Conservation (phyloP, 1,284 basidiomycete genomes). For the Trametes sp. region DNA sequence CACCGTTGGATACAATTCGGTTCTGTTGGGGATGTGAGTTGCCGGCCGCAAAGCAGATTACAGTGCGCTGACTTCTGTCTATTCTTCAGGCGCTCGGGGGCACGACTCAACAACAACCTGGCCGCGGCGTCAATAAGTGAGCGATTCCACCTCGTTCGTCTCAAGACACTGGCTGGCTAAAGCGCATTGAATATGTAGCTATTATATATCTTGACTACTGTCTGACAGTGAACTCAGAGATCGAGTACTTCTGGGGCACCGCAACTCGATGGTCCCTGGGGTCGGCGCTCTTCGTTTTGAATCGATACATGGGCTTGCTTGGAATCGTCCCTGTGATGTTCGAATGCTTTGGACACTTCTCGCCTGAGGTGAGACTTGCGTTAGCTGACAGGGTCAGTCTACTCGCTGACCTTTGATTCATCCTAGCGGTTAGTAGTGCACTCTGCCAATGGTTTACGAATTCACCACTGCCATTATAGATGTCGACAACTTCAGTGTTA, state of each 20-base stretch:
- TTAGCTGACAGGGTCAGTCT: too few species aligned
- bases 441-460: too few species aligned
- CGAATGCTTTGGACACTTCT: constrained; percentile 20
- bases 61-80: neutral
- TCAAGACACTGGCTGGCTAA: neutral
- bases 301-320: constrained; percentile 23
- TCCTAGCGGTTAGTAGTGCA: neutral
- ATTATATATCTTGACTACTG: constrained; percentile 24
- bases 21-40: neutral
- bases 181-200: neutral
- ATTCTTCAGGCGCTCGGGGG: neutral
- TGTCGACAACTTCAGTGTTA: constrained; percentile 24
- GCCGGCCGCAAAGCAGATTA: neutral
- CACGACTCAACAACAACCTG: neutral
- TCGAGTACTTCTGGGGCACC: constrained; percentile 23
- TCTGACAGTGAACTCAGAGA: constrained; percentile 15
- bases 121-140: constrained; percentile 16
- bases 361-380: neutral
- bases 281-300: constrained; percentile 22
- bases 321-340: constrained; percentile 20
- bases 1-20: neutral
- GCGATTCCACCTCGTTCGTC: neutral
- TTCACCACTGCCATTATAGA: neutral
- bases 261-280: constrained; percentile 12
- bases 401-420: neutral